Conservation (phyloP, 148 eudicot species). For the Pouteria glomerata region DNA sequence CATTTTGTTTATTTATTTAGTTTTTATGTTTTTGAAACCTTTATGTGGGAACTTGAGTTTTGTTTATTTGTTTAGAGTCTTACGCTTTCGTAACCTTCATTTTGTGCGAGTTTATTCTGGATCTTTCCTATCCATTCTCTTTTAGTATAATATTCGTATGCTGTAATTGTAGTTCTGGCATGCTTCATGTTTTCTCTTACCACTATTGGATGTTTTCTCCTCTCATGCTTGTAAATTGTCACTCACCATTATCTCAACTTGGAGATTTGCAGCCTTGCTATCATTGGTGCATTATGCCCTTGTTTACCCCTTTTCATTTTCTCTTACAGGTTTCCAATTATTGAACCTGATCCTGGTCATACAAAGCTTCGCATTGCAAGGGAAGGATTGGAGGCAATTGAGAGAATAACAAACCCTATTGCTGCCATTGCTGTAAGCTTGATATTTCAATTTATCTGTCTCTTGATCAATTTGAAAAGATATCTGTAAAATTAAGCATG, state of each 20-base stretch:
- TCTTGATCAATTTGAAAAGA: background rate
- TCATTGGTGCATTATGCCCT: background rate
- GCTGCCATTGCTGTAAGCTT: constrained; percentile 94
- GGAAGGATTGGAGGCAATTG: constrained; percentile 88
- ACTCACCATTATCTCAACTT: background rate
- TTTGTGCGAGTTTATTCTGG: background rate
- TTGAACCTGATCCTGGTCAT: constrained; percentile 97
- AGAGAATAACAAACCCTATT: constrained; percentile 69
- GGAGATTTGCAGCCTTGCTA: background rate
- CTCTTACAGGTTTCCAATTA: constrained; percentile 73
- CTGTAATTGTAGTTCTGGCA: too few relatives aligned
- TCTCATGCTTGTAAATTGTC: too few relatives aligned
- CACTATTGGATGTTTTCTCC: too few relatives aligned
- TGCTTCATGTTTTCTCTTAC: background rate
- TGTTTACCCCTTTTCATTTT: constrained; percentile 6
- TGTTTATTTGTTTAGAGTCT: background rate
- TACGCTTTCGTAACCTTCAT: background rate
- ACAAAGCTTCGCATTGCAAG: constrained; percentile 83
- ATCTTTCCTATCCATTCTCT: background rate
- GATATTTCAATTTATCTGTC: background rate
- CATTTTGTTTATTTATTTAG: too few relatives aligned
- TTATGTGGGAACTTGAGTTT: too few relatives aligned
- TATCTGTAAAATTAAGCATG: background rate
- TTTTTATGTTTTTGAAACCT: too few relatives aligned
- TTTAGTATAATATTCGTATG: too few relatives aligned